Evolutionary conservation across 2,329 filamentous ascomycete genomes (phyloP).

Genomic region (Hypomyces perniciosus): DNA sequence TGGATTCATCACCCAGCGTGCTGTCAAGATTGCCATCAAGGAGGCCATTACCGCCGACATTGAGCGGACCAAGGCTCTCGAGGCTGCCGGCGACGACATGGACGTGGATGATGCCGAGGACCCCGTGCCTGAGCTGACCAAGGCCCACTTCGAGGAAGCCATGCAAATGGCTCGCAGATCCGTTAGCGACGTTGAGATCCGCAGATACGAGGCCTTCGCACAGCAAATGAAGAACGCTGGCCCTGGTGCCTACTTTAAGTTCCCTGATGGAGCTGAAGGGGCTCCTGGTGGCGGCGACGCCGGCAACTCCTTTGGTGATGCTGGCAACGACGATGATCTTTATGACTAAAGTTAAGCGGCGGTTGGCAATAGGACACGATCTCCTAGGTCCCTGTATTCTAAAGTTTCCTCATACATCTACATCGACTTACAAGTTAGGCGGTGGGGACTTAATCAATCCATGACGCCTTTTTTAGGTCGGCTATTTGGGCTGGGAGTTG

Average conservation of each 20-base stretch:
- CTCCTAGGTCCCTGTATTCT: slow-evolving; percentile 38
- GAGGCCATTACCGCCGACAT: slow-evolving; percentile 87
- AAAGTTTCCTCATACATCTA: slow-evolving; percentile 36
- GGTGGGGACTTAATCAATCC: slow-evolving; percentile 15
- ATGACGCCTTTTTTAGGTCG: slow-evolving; percentile 19
- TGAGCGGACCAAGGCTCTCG: slow-evolving; percentile 80
- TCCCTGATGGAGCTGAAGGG: slow-evolving; percentile 68
- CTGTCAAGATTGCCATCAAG: slow-evolving; percentile 99
- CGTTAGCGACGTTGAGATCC: slow-evolving; percentile 94
- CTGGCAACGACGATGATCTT: slow-evolving; percentile 91
- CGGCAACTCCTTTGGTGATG: slow-evolving; percentile 68
- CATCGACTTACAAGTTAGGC: slow-evolving; percentile 19
- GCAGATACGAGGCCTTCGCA: slow-evolving; percentile 95
- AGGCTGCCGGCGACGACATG: slow-evolving; percentile 81
- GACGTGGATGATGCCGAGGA: slow-evolving; percentile 65
- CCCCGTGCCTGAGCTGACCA: slow-evolving; percentile 91
- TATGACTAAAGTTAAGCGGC: slow-evolving; percentile 68
- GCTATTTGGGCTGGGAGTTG: slow-evolving; percentile 29
- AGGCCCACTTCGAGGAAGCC: slow-evolving; percentile 96
- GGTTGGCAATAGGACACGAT: not conserved
- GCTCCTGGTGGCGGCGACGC: slow-evolving; percentile 49
- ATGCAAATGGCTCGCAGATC: slow-evolving; percentile 93
- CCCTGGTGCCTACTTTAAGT: slow-evolving; percentile 96
- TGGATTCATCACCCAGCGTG: slow-evolving; percentile 97
- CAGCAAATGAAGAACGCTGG: slow-evolving; percentile 99